Base-by-base conservation (phyloP, 2,329 filamentous ascomycete species). In the Aspergillus uvarum region DNA sequence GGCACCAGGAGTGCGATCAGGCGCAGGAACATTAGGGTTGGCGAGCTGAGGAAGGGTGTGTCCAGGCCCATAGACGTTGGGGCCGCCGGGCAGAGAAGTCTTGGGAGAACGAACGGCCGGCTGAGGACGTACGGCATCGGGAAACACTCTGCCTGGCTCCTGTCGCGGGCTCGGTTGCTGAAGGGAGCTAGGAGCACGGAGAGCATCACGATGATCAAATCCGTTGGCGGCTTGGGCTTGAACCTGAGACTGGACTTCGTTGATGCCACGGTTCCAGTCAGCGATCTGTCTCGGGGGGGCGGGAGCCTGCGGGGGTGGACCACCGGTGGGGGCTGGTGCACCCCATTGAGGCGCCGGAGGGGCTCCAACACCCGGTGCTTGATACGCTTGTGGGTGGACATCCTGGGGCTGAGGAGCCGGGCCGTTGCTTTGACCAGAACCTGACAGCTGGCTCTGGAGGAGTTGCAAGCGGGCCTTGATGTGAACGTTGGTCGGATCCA, bases 381-480 rank as follows among this genome's bases (percentile, higher is more conserved):
- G 92, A 71, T 98, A 98, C 6, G 93, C 91, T 72, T 96, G 92
- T 53, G 94, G 94, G 74, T 98, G 93, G 22, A 98, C 92, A 76
- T 99, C 95, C 71, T 96, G 94, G 7, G 95, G 94, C 69, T 95
- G 69, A 56, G 76, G 69, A 49, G 74, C 86, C n/a, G 94, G 93
- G 54, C 89, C 91, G 66, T 83, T 88, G 67, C 84, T 88, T 70
- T 89, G 90, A 62, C 89, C 86, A 44, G 85, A 68, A 83, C 68
- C 89, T 82, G 62, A 91, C 88, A 72, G 87, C 89, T 63, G 87
- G 65, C 87, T 93, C 60, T 95, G 90, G 59, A 99, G 85, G 51
- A 99, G 83, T 73, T 96, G 91, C 63, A 99, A 83, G 63, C 95
- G 88, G 59, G 93, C 92, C 77, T 98, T 98, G 82, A 99, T 98